phyloP scores from a whole-genome alignment of 164 flowering plant species.

The Chloranthus sessilifolius region DNA sequence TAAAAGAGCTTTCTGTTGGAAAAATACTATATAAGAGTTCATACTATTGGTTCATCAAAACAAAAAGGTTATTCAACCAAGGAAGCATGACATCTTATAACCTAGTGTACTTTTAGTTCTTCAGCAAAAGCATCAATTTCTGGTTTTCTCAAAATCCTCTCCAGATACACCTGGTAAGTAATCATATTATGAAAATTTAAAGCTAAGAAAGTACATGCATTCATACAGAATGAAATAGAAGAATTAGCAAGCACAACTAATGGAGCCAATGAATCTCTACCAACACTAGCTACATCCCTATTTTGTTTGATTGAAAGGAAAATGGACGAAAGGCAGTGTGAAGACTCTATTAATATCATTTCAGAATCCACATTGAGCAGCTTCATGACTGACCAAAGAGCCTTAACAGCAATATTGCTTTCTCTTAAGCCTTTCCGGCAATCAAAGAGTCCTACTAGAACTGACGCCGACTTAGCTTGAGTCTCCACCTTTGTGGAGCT shows the following conservation, averaged over 20 bases:
- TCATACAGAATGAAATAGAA: too few relatives aligned
- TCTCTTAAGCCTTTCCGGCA: slow-evolving; percentile 86
- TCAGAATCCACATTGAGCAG: slow-evolving; percentile 70
- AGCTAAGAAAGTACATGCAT: too few relatives aligned
- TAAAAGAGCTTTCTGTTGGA: slow-evolving; percentile 77
- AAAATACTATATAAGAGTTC: slow-evolving; percentile 5
- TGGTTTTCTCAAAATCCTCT: slow-evolving; percentile 94
- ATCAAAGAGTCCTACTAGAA: slow-evolving; percentile 78
- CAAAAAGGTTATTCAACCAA: not conserved
- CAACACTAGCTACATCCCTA: slow-evolving; percentile 72
- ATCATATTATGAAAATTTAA: slow-evolving; percentile 2
- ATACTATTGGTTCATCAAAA: not conserved
- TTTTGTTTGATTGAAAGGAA: slow-evolving; percentile 85
- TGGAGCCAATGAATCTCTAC: slow-evolving; percentile 63
- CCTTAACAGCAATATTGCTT: slow-evolving; percentile 69
- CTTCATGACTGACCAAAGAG: slow-evolving; percentile 61
- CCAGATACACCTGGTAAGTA: slow-evolving; percentile 74
- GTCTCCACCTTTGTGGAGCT: slow-evolving; percentile 82
- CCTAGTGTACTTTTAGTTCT: slow-evolving; percentile 94
- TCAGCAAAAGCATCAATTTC: slow-evolving; percentile 99
- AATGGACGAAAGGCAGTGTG: slow-evolving; percentile 84
- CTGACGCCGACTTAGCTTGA: slow-evolving; percentile 85
- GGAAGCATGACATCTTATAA: slow-evolving; percentile 8
- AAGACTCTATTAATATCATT: slow-evolving; percentile 55
- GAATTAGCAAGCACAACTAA: slow-evolving; percentile 71